Evolutionary conservation across 257 asterid genomes (phyloP).

Genomic region (Jaltomata sinuosa): DNA sequence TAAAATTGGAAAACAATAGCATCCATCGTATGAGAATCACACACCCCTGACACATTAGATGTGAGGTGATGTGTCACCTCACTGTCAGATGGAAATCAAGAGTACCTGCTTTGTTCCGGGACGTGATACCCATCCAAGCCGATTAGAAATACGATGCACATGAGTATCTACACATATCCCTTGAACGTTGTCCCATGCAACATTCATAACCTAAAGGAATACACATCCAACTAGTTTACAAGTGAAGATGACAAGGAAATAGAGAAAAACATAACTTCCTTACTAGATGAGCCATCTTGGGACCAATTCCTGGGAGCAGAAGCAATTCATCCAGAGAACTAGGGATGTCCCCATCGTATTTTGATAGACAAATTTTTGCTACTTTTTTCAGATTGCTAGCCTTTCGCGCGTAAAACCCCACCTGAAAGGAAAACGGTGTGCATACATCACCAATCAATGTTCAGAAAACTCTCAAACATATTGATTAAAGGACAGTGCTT

Average conservation of each 20-base stretch:
- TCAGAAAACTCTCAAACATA: not conserved
- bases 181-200: slow-evolving; percentile 92
- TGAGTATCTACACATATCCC: slow-evolving; percentile 99
- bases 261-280: slow-evolving; percentile 3
- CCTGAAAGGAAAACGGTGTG: slow-evolving; percentile 33
- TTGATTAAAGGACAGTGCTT: not conserved
- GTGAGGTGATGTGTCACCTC: no score
- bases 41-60: not conserved
- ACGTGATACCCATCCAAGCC: slow-evolving; percentile 95
- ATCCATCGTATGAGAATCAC: not conserved
- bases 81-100: not conserved
- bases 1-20: not conserved
- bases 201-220: slow-evolving; percentile 72
- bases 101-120: slow-evolving; percentile 71
- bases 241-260: not conserved
- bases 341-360: slow-evolving; percentile 83
- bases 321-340: slow-evolving; percentile 77
- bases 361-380: slow-evolving; percentile 63
- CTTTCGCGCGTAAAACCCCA: slow-evolving; percentile 91
- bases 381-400: slow-evolving; percentile 86
- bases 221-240: not conserved
- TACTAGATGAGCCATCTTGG: slow-evolving; percentile 99
- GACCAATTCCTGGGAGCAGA: slow-evolving; percentile 93
- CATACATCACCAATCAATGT: not conserved
- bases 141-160: slow-evolving; percentile 89